Conservation (phyloP, 345 rosid species). For the Schrenkiella parvula region DNA sequence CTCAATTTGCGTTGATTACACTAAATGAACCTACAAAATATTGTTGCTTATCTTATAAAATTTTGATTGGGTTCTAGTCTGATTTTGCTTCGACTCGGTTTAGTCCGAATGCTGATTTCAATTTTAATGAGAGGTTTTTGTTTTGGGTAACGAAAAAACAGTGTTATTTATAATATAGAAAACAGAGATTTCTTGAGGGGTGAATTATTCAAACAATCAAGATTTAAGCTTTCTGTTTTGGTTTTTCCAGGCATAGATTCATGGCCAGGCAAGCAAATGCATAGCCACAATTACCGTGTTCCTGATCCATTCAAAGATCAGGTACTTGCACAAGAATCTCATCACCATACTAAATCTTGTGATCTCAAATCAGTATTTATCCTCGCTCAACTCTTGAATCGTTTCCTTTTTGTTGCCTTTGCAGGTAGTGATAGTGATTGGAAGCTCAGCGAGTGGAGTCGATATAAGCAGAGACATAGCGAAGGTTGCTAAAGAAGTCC, state of each 20-base stretch:
- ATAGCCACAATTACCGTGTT: constrained; percentile 82
- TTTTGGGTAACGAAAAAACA: background rate
- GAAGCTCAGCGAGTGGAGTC: constrained; percentile 60
- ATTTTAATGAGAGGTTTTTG: background rate
- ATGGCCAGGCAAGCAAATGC: constrained; percentile 93
- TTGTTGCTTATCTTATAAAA: background rate
- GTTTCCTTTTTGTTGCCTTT: constrained; percentile 1
- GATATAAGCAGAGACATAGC: constrained; percentile 77
- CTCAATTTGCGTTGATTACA: background rate
- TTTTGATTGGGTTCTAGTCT: background rate
- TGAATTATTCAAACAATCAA: background rate
- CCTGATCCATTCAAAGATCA: constrained; percentile 59
- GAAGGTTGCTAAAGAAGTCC: constrained; percentile 77
- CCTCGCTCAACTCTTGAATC: background rate
- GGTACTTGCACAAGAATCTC: constrained; percentile 34
- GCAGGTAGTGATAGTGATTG: constrained; percentile 72
- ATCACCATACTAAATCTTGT: background rate
- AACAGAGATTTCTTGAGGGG: background rate
- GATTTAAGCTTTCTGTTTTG: background rate
- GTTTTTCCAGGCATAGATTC: constrained; percentile 26
- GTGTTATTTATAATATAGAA: background rate
- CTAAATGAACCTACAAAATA: background rate
- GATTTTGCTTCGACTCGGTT: background rate
- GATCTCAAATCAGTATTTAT: background rate
- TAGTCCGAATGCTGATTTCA: background rate